Percentiles rank a stretch among this genome's conserved stretches.
Evolutionary conservation across 2,329 filamentous ascomycete species (phyloP).

Genomic region (Colletotrichum eremochloae): DNA sequence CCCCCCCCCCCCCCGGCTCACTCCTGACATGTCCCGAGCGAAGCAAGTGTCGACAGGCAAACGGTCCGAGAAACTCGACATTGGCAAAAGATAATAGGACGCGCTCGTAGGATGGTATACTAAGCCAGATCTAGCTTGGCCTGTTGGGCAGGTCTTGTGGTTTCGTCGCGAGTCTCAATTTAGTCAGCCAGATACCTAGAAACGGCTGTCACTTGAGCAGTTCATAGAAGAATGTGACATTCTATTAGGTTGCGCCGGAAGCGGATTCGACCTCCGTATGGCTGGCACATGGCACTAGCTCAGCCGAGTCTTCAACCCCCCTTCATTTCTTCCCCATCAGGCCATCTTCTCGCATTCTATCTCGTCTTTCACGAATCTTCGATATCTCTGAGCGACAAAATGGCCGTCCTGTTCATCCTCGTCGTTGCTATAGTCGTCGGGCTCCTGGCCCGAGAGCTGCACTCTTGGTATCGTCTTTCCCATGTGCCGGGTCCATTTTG

Average conservation of each 20-base stretch:
- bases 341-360: neutral
- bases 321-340: neutral
- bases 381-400: neutral
- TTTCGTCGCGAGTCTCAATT: slow-evolving; percentile 1
- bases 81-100: neutral
- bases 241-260: slow-evolving; percentile 7
- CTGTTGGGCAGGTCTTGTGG: slow-evolving; percentile 6
- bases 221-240: slow-evolving; percentile 6
- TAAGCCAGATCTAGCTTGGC: slow-evolving; percentile 4
- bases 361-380: neutral
- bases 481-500: slow-evolving; percentile 52
- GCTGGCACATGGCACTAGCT: slow-evolving; percentile 30
- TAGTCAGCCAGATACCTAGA: slow-evolving; percentile 4
- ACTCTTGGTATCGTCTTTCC: slow-evolving; percentile 49
- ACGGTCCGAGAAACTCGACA: neutral
- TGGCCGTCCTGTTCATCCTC: slow-evolving; percentile 6
- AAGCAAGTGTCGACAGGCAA: neutral
- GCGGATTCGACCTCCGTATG: slow-evolving; percentile 24
- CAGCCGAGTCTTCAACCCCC: slow-evolving; percentile 31
- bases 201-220: slow-evolving; percentile 10
- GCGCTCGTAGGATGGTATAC: neutral
- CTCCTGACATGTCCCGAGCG: neutral
- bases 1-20: no score
- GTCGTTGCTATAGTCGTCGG: slow-evolving; percentile 5
- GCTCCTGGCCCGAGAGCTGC: slow-evolving; percentile 16